Evolutionary conservation across 345 rosid genomes (phyloP).

Genomic region (Pugionium dolabratum): DNA sequence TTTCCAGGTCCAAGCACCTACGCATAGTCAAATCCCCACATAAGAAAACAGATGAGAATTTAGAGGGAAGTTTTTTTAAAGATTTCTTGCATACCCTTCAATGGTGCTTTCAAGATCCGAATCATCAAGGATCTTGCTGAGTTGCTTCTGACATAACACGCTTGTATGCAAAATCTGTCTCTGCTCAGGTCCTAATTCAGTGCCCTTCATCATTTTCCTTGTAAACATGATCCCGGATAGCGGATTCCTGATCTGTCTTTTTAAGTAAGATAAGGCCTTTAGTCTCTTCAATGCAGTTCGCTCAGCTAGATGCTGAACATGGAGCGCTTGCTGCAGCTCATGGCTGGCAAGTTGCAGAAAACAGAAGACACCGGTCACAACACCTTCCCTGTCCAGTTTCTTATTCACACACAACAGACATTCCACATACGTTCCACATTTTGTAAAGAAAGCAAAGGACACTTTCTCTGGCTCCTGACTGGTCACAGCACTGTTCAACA

Average conservation of each 20-base stretch:
- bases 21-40: slow-evolving; percentile 9
- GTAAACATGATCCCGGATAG: slow-evolving; percentile 77
- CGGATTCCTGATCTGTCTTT: slow-evolving; percentile 84
- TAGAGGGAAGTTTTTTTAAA: not conserved
- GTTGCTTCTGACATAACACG: no score
- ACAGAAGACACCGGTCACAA: slow-evolving; percentile 80
- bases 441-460: slow-evolving; percentile 73
- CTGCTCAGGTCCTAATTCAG: slow-evolving; percentile 75
- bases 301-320: slow-evolving; percentile 82
- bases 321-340: slow-evolving; percentile 90
- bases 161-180: slow-evolving; percentile 62
- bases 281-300: slow-evolving; percentile 71
- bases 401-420: slow-evolving; percentile 80
- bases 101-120: not conserved
- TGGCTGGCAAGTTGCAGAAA: slow-evolving; percentile 93
- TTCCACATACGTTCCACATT: slow-evolving; percentile 71
- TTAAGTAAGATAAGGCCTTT: slow-evolving; percentile 75
- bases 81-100: no score
- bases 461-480: slow-evolving; percentile 78
- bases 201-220: slow-evolving; percentile 68
- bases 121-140: no score
- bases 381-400: slow-evolving; percentile 76
- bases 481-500: slow-evolving; percentile 70
- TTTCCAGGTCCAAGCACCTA: slow-evolving; percentile 79
- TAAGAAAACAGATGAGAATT: not conserved